phyloP scores from a whole-genome alignment of 2,329 filamentous ascomycete genomes.

The Dactylonectria estremocensis region DNA sequence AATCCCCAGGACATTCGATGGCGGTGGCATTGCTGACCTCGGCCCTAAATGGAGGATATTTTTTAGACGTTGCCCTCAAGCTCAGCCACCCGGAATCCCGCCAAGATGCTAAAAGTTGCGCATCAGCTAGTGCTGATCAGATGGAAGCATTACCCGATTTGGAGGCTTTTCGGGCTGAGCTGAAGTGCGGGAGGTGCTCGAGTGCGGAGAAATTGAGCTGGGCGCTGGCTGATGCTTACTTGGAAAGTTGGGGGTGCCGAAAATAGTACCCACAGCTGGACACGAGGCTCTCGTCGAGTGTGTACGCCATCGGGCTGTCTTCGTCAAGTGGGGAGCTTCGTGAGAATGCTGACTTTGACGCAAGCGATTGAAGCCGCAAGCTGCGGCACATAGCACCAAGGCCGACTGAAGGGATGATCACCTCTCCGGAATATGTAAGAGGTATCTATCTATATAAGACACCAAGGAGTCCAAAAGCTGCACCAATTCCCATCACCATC shows the following conservation, averaged over 20 bases:
- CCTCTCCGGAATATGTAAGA: too few species aligned
- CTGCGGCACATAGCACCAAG: background rate
- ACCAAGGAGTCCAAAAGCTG: background rate
- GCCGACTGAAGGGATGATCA: too few species aligned
- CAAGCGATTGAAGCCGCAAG: background rate
- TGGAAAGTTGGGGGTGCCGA: background rate
- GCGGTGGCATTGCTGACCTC: conserved; percentile 6
- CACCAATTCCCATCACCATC: background rate
- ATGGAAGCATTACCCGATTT: background rate
- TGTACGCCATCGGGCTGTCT: background rate
- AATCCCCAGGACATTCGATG: background rate
- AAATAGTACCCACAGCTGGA: conserved; percentile 3
- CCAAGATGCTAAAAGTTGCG: conserved; percentile 3
- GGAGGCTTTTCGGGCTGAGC: background rate
- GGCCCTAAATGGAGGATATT: background rate
- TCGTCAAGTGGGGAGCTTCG: background rate
- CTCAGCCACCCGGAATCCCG: conserved; percentile 3
- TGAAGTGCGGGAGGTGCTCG: background rate
- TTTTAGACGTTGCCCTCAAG: background rate
- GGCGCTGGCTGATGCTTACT: conserved; percentile 3
- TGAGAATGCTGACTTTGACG: background rate
- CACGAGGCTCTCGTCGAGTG: background rate
- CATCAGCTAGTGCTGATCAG: background rate
- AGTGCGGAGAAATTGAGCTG: background rate
- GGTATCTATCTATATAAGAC: background rate